Conservation (phyloP, 1,284 basidiomycete species). For the Marasmius sp. region DNA sequence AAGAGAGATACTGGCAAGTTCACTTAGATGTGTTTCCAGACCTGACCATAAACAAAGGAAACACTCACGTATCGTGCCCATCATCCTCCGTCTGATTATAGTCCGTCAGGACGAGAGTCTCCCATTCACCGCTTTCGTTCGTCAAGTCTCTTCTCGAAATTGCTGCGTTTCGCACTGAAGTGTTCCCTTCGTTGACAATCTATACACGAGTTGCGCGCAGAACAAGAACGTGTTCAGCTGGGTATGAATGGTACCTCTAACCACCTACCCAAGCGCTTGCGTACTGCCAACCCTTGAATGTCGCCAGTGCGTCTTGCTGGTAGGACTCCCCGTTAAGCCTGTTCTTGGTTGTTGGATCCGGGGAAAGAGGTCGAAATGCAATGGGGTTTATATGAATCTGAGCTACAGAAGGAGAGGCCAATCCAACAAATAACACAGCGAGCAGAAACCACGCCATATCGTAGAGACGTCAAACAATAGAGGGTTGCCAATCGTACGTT, state of each 20-base stretch:
- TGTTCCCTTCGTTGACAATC: slow-evolving; percentile 25
- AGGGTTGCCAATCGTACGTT: no score
- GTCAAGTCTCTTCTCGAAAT: slow-evolving; percentile 24
- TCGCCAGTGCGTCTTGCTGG: slow-evolving; percentile 40
- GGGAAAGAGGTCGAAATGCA: slow-evolving; percentile 23
- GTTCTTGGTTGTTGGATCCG: slow-evolving; percentile 38
- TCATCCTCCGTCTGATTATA: slow-evolving; percentile 44
- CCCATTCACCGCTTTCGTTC: slow-evolving; percentile 24
- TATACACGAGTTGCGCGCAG: no score
- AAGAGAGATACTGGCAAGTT: slow-evolving; percentile 32
- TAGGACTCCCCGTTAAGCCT: slow-evolving; percentile 45
- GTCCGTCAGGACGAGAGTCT: slow-evolving; percentile 35
- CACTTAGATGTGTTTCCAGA: not conserved
- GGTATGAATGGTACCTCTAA: no score
- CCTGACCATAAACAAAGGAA: not conserved
- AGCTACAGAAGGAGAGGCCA: no score
- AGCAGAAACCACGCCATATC: no score
- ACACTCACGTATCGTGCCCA: slow-evolving; percentile 38
- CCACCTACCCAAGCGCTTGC: slow-evolving; percentile 31
- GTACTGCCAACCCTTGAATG: slow-evolving; percentile 43
- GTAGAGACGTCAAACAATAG: no score
- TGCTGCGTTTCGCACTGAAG: slow-evolving; percentile 34
- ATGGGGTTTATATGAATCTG: no score
- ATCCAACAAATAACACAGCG: no score
- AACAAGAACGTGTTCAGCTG: no score